Evolutionary conservation across 148 eudicot species (phyloP).

Genomic region (Spergularia bocconei): DNA sequence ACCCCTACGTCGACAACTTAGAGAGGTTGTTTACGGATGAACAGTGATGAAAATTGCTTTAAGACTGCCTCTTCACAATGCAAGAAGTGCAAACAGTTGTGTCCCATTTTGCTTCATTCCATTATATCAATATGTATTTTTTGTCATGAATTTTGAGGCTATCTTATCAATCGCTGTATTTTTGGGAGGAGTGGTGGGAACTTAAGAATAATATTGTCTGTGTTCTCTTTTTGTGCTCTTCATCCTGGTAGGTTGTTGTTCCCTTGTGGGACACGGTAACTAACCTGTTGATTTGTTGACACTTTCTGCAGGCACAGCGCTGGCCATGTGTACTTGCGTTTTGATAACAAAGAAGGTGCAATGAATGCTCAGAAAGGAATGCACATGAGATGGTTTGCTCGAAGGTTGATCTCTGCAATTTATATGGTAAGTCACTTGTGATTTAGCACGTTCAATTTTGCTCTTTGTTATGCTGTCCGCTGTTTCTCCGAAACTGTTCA

Average conservation of each 20-base stretch:
- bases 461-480: not conserved
- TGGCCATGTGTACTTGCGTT: slow-evolving; percentile 86
- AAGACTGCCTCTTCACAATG: no score
- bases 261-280: no score
- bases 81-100: no score
- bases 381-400: slow-evolving; percentile 97
- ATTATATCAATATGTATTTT: no score
- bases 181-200: not conserved
- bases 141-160: not conserved
- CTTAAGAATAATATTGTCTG: not conserved
- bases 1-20: no score
- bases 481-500: not conserved
- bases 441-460: slow-evolving; percentile 2
- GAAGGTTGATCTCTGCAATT: slow-evolving; percentile 74
- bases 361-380: slow-evolving; percentile 73
- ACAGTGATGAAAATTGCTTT: no score
- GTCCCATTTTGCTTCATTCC: no score
- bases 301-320: slow-evolving; percentile 64
- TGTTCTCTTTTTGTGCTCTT: not conserved
- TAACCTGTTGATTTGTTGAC: not conserved
- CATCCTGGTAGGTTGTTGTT: no score
- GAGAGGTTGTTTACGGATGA: no score
- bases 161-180: not conserved
- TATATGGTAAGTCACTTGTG: slow-evolving; percentile 60
- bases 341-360: slow-evolving; percentile 69